phyloP scores from a whole-genome alignment of 129 eudicot species.

The Tagetes patula region DNA sequence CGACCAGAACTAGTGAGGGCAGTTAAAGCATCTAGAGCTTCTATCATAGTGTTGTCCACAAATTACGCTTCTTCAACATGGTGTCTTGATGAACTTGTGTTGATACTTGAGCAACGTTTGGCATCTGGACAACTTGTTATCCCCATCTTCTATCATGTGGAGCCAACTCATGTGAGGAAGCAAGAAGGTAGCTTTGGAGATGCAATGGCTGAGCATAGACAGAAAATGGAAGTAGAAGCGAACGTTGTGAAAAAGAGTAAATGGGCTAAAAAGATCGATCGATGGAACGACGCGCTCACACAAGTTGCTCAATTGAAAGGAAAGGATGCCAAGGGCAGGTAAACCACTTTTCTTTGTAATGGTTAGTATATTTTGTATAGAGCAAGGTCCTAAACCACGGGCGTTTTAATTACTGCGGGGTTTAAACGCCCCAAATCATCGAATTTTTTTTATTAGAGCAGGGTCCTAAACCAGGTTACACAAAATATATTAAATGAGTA shows the following conservation, averaged over 20 bases:
- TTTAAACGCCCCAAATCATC: too few species aligned
- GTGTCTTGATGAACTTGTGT: constrained; percentile 19
- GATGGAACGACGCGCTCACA: constrained; percentile 21
- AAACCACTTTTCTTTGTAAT: too few species aligned
- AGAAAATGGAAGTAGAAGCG: not conserved
- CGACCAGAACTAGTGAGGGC: not conserved
- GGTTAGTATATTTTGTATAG: too few species aligned
- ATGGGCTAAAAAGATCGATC: not conserved
- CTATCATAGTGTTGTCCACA: constrained; percentile 17
- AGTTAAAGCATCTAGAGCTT: constrained; percentile 11
- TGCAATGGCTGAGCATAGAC: not conserved
- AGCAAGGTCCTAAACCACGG: too few species aligned
- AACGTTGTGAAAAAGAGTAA: not conserved
- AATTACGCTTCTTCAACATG: constrained; percentile 26
- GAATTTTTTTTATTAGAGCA: too few species aligned
- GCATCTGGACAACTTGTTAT: not conserved
- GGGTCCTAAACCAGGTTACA: too few species aligned
- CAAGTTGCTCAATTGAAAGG: constrained; percentile 24
- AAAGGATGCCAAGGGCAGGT: constrained; percentile 2
- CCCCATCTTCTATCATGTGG: constrained; percentile 24
- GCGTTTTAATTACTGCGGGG: too few species aligned
- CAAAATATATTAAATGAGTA: too few species aligned
- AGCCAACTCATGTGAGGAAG: constrained; percentile 17
- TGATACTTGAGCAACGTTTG: not conserved
- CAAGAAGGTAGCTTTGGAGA: not conserved